phyloP scores from a whole-genome alignment of 2,329 filamentous ascomycete genomes.

The Onygena corvina region DNA sequence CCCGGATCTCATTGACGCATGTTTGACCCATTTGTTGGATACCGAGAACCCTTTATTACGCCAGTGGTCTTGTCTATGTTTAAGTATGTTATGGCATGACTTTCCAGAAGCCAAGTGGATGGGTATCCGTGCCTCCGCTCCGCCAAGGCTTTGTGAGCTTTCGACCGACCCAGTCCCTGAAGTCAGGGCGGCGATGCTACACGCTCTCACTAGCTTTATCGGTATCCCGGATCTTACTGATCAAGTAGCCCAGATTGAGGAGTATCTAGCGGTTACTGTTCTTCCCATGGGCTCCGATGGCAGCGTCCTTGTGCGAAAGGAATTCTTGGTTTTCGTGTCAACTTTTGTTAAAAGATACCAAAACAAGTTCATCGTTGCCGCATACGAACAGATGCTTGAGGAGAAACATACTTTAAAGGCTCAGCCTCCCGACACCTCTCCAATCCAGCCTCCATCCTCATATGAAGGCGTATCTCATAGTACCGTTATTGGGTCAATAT shows the following conservation, averaged over 20 bases:
- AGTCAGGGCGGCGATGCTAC: slow-evolving; percentile 82
- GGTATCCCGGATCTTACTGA: slow-evolving; percentile 87
- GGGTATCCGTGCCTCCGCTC: slow-evolving; percentile 79
- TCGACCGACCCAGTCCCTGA: slow-evolving; percentile 80
- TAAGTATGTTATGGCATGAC: slow-evolving; percentile 88
- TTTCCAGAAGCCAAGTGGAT: slow-evolving; percentile 90
- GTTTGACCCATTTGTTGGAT: slow-evolving; percentile 70
- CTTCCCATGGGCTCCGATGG: slow-evolving; percentile 89
- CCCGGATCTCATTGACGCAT: slow-evolving; percentile 80
- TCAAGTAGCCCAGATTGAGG: slow-evolving; percentile 81
- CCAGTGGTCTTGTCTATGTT: slow-evolving; percentile 90
- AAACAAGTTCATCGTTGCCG: slow-evolving; percentile 80
- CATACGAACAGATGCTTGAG: slow-evolving; percentile 79
- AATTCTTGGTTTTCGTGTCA: slow-evolving; percentile 86
- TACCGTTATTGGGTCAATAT: slow-evolving; percentile 83
- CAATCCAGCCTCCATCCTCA: slow-evolving; percentile 17
- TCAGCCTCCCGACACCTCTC: slow-evolving; percentile 26
- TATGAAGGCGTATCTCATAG: slow-evolving; percentile 57
- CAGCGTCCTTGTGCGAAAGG: slow-evolving; percentile 84
- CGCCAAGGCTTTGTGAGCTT: slow-evolving; percentile 65
- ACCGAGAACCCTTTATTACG: slow-evolving; percentile 76
- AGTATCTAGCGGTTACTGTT: slow-evolving; percentile 76
- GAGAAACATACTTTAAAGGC: slow-evolving; percentile 59
- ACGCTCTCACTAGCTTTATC: slow-evolving; percentile 86
- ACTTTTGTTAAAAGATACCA: slow-evolving; percentile 83